Evolutionary conservation across 139 green algal genomes (phyloP), one percentile per base, ranked within the genome.

Genomic region (Eudorina sp.): DNA sequence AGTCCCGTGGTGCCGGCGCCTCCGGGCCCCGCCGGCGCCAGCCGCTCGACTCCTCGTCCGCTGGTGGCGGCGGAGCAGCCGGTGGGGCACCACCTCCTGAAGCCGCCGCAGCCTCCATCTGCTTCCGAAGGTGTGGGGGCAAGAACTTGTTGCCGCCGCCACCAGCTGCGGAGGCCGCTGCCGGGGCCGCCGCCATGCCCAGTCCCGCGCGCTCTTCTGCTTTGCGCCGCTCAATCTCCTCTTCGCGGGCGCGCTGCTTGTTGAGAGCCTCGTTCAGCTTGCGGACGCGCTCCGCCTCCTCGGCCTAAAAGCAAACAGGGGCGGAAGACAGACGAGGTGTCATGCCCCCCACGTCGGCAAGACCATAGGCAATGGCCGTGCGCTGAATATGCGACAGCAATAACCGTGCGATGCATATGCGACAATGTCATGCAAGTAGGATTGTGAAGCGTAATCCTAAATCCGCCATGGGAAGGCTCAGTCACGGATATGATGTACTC

Each of bases 211-310:
- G 64, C 81, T 94, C 84, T 82, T 93, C 92, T 5, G 82, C 73
- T 77, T 88, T 75, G 76, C 90, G 89, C 11, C 69, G 78, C 86
- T 96, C 92, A n/a, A 96, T 94, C 89, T 96, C 93, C 81, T 92
- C 91, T 75, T 94, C 91, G 25, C 90, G 84, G 13, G 89, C 84
- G 18, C 78, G 73, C 89, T 96, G 89, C 83, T 90, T 92, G 62
- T 90, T 92, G 11, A 91, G 83, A 34, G 91, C 85, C 68, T 94
- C 91, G 29, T 94, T 88, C 83, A 93, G 75, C 90, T 94, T 94
- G 74, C 83, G 81, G 86, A 91, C 62, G 77, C 92, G 88, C 90
- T 97, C 93, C 69, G 92, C 88, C 87, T 93, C 84, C 87, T 94
- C 89, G 21, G 83, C 84, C 88, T 92, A n/a, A n/a, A n/a, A n/a